Evolutionary conservation across 2,329 filamentous ascomycete species (phyloP).

Genomic region (Fusarium sterilihyphosum): DNA sequence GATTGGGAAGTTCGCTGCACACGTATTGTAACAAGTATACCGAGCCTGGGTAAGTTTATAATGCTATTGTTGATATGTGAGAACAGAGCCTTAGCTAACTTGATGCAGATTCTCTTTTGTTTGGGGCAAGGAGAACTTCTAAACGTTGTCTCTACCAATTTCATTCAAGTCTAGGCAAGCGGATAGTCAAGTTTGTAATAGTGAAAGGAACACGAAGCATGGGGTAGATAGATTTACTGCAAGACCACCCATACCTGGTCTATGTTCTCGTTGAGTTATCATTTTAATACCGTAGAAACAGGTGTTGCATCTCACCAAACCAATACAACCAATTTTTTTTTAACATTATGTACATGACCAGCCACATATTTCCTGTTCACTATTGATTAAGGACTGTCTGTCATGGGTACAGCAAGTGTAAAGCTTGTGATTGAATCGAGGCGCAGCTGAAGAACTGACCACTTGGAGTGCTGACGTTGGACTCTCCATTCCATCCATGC

Average conservation of each 20-base stretch:
- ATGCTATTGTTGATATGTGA: not conserved
- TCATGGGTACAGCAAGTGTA: not conserved
- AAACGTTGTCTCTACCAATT: not conserved
- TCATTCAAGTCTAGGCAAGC: not conserved
- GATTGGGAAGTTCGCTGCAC: slow-evolving; percentile 78
- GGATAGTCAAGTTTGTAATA: slow-evolving; percentile 25
- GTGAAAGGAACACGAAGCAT: slow-evolving; percentile 1
- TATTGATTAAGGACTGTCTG: not conserved
- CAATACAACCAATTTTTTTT: slow-evolving; percentile 8
- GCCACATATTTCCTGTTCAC: not conserved
- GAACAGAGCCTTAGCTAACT: slow-evolving; percentile 43
- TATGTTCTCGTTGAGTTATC: slow-evolving; percentile 25
- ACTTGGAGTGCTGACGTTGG: slow-evolving; percentile 19
- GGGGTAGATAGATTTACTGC: slow-evolving; percentile 21
- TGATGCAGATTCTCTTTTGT: slow-evolving; percentile 68
- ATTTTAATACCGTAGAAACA: slow-evolving; percentile 34
- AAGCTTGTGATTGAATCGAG: not conserved
- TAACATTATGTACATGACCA: not conserved
- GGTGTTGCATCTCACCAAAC: slow-evolving; percentile 13
- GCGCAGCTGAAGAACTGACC: slow-evolving; percentile 5
- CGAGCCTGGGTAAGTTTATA: slow-evolving; percentile 73
- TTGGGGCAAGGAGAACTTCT: slow-evolving; percentile 74
- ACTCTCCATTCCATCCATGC: not conserved
- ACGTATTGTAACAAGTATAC: slow-evolving; percentile 90
- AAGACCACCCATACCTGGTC: slow-evolving; percentile 8